Percentiles rank a stretch among this genome's conserved stretches.
Conservation (phyloP, 1,284 basidiomycete species). For the Naganishia sp. region DNA sequence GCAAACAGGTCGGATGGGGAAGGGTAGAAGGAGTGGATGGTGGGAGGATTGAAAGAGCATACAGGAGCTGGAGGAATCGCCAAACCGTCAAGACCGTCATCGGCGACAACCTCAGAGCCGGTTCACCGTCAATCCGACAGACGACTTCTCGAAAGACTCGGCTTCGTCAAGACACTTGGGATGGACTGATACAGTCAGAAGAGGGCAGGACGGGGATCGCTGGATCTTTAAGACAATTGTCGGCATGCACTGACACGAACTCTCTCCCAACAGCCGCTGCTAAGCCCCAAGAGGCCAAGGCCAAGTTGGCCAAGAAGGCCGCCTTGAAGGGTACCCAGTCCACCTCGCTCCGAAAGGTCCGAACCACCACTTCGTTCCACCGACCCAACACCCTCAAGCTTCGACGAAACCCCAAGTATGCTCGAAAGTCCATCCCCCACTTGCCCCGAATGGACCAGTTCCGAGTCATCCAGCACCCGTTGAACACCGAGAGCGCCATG, state of each 20-base stretch:
- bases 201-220: not conserved
- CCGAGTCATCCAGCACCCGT: slow-evolving; percentile 80
- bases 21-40: not conserved
- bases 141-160: not conserved
- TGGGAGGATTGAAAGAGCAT: not conserved
- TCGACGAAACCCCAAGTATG: slow-evolving; percentile 83
- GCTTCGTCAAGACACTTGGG: too few relatives aligned
- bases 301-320: slow-evolving; percentile 94
- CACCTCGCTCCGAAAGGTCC: slow-evolving; percentile 77
- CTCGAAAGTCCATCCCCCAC: slow-evolving; percentile 90
- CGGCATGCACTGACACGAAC: slow-evolving; percentile 2
- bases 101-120: not conserved
- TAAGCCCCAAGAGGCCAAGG: slow-evolving; percentile 66
- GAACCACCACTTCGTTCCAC: slow-evolving; percentile 89
- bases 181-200: not conserved
- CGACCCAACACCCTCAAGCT: slow-evolving; percentile 93
- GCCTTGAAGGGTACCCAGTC: slow-evolving; percentile 83
- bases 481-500: slow-evolving; percentile 63
- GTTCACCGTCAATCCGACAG: not conserved
- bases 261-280: slow-evolving; percentile 18
- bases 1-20: not conserved
- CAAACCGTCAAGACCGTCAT: not conserved
- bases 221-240: not conserved
- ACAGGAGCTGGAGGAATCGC: not conserved
- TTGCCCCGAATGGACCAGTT: slow-evolving; percentile 97